Percentiles rank a stretch among this genome's conserved stretches.
These are phyloP conservation scores for Lolium multiflorum DNA, from an alignment of 176 grass and related monocot genomes.

Conservation along the genomic window DNA sequence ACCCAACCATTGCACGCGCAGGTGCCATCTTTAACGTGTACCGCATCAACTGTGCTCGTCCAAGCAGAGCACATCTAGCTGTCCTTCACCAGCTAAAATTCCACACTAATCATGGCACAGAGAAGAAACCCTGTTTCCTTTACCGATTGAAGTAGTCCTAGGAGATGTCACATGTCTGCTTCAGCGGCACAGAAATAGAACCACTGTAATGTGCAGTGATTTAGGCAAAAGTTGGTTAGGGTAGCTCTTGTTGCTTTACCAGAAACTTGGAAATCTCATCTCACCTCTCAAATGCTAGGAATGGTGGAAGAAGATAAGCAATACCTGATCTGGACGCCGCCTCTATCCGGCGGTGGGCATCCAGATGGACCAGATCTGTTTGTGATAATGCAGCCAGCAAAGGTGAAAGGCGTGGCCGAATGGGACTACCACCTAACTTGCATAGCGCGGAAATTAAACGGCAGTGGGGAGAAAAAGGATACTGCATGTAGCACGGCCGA, in stretches of 20 bases:
- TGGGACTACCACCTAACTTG: not conserved
- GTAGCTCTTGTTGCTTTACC: not conserved
- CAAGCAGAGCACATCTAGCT: not conserved
- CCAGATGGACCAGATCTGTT: not conserved
- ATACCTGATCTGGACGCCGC: not conserved
- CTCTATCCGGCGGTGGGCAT: too few species aligned
- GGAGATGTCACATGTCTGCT: too few species aligned
- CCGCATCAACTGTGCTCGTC: constrained; percentile 15
- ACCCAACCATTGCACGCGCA: not conserved
- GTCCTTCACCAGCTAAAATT: too few species aligned
- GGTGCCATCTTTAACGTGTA: constrained; percentile 33
- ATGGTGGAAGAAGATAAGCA: not conserved
- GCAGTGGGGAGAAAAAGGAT: not conserved
- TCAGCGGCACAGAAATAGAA: too few species aligned
- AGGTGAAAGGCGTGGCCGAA: constrained; percentile 30
- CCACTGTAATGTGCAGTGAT: not conserved
- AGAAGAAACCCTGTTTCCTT: too few species aligned
- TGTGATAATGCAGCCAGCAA: constrained; percentile 38
- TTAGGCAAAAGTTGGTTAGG: not conserved
- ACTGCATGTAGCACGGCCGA: constrained; percentile 14
- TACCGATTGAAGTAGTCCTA: too few species aligned
- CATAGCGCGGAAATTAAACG: not conserved
- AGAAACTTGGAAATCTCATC: not conserved
- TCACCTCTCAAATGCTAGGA: not conserved
- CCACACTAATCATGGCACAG: too few species aligned